These are phyloP conservation scores for Chrysanthemum seticuspe DNA, from an alignment of 129 eudicot genomes.

Conservation along the genomic window DNA sequence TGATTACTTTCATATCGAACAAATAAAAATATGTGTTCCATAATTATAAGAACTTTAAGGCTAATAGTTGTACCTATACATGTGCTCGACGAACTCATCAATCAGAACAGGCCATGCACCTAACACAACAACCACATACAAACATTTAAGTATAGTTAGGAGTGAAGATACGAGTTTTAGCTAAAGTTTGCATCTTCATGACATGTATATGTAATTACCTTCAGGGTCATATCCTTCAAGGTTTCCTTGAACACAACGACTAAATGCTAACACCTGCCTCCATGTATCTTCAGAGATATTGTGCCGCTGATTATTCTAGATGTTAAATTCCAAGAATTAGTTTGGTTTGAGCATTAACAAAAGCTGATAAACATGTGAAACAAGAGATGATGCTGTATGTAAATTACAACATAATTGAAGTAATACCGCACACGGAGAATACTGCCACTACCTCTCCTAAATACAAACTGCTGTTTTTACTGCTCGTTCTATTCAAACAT, in stretches of 20 bases:
- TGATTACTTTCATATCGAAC: neutral
- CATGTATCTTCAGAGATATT: conserved; percentile 95
- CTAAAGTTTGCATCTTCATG: conserved; percentile 1
- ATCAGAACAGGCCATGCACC: conserved; percentile 94
- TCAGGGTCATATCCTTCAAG: conserved; percentile 93
- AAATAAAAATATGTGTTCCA: neutral
- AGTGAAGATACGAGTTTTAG: neutral
- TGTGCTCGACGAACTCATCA: conserved; percentile 90
- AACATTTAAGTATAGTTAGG: conserved; percentile 12
- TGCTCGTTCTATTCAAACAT: neutral
- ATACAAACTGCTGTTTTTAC: conserved; percentile 11
- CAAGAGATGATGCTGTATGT: neutral
- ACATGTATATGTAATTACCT: conserved; percentile 41
- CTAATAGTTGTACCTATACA: conserved; percentile 69
- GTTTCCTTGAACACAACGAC: conserved; percentile 84
- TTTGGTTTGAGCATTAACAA: neutral
- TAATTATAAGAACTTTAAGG: neutral
- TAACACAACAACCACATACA: conserved; percentile 18
- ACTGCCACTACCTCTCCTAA: neutral
- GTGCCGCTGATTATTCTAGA: conserved; percentile 73
- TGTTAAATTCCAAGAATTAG: conserved; percentile 22
- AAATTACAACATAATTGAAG: conserved; percentile 8
- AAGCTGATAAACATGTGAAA: neutral
- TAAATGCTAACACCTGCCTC: conserved; percentile 85
- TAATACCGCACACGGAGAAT: neutral